Base-by-base conservation (phyloP, 192 early-diverging fungal species). In the Backusella morwellensis region DNA sequence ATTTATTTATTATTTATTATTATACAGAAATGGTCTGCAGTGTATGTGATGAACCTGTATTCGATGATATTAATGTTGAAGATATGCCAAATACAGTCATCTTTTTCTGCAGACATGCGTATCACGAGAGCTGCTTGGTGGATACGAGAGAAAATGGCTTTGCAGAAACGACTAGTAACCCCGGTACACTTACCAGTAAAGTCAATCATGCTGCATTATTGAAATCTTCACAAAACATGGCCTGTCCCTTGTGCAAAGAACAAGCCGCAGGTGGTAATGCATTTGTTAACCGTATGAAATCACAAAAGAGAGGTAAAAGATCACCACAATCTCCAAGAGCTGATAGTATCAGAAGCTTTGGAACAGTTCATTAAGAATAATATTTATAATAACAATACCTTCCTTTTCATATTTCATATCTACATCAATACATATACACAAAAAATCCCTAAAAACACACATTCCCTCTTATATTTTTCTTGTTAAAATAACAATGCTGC, bases 41-140 rank as follows among this genome's bases (percentile, higher is more conserved):
- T 36, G 38, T 75, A 9, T 90, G 90, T 56, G 81, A 88, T 29
- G 74, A 86, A 32, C 77, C 83, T 26, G 81, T 88, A 36, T 86
- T 90, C 63, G 74, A 79, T 63, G 41, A 76, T n/a, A 75, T 73
- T 1, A 77, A 63, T n/a, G 56, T 54, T 32, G 78, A 79, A 42
- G 52, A 59, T 52, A 38, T 72, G 44, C 63, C 72, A n/a, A 89
- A 82, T 70, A 88, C 85, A 71, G 84, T 98, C 41, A 85, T 96
- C 17, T 99, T 97, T 76, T 98, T 97, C 82, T 99, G 98, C 73
- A 87, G 91, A 72, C 97, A 99, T 79, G 86, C 89, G 1, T 97
- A 90, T 78, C 98, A 99, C 74, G 92, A 94, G 76, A 71, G 82
- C 14, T 99, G 98, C 72, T 80, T 98, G n/a, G 79, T 94, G 44